A percentile compares a stretch with the other conserved stretches of the same genome.
These are phyloP conservation scores for Mesembryanthemum crystallinum DNA, from an alignment of 148 eudicot species.

Conservation along the genomic window DNA sequence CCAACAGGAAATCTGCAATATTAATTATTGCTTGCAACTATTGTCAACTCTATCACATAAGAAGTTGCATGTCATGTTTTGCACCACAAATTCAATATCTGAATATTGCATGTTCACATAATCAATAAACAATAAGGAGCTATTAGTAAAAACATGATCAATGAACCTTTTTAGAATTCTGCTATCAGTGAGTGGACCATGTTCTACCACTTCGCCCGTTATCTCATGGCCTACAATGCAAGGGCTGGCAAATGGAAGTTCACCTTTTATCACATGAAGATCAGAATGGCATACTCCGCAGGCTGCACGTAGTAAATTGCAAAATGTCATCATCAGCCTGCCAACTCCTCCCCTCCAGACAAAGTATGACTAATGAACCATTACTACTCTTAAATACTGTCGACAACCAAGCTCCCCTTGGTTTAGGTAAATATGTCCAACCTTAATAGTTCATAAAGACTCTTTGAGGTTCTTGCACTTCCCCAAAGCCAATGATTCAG, in stretches of 20 bases:
- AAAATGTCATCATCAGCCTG: conserved; percentile 18
- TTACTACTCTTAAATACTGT: too few species aligned
- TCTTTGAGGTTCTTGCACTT: background rate
- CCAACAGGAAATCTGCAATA: conserved; percentile 79
- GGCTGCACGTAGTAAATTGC: conserved; percentile 51
- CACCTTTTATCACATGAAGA: conserved; percentile 96
- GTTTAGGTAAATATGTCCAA: background rate
- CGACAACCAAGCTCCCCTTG: too few species aligned
- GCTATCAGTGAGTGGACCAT: conserved; percentile 76
- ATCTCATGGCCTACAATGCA: conserved; percentile 97
- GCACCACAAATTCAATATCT: conserved; percentile 22
- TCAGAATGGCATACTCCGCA: conserved; percentile 99
- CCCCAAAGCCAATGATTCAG: background rate
- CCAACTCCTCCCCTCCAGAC: background rate
- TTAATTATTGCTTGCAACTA: conserved; percentile 15
- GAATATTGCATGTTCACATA: conserved; percentile 9
- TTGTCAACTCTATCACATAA: conserved; percentile 20
- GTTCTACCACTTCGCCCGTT: conserved; percentile 97
- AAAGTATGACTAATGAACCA: background rate
- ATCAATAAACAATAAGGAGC: background rate
- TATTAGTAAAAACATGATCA: background rate
- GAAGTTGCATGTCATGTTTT: conserved; percentile 1
- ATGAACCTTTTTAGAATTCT: conserved; percentile 65
- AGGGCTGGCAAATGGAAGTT: conserved; percentile 89
- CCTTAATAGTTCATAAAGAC: background rate